phyloP scores from a whole-genome alignment of 1,284 basidiomycete species.

The Ganoderma boninense region DNA sequence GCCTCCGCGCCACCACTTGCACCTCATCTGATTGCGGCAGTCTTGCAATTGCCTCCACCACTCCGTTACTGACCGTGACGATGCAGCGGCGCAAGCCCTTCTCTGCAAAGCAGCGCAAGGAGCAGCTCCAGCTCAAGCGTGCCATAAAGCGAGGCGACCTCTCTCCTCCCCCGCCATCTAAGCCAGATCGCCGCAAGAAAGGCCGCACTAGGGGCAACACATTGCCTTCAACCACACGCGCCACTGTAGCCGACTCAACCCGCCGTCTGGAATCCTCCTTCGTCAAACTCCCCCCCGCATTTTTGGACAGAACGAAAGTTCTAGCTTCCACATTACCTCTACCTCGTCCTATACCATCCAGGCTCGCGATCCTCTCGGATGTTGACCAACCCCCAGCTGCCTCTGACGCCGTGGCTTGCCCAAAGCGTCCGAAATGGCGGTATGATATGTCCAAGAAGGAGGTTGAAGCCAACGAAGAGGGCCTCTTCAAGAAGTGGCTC shows the following conservation, averaged over 20 bases:
- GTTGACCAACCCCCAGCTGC: conserved; percentile 11
- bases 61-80: neutral
- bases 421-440: conserved; percentile 83
- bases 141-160: conserved; percentile 84
- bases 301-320: conserved; percentile 68
- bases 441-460: conserved; percentile 86
- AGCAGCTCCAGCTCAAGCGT: conserved; percentile 76
- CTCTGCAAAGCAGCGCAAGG: conserved; percentile 77
- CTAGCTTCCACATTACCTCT: conserved; percentile 66
- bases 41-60: neutral
- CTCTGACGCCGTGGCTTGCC: conserved; percentile 53
- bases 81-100: conserved; percentile 66
- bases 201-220: conserved; percentile 21
- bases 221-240: conserved; percentile 25
- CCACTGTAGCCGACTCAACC: conserved; percentile 49
- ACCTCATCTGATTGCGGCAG: neutral
- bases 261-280: conserved; percentile 78
- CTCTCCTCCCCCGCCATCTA: conserved; percentile 49
- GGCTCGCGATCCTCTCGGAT: conserved; percentile 52
- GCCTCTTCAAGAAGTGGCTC: conserved; percentile 80
- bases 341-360: conserved; percentile 63
- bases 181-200: conserved; percentile 37
- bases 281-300: conserved; percentile 66
- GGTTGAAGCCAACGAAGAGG: conserved; percentile 89
- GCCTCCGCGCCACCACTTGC: neutral